Conservation (phyloP, 2,329 filamentous ascomycete species). For the Fusarium lyarnte region DNA sequence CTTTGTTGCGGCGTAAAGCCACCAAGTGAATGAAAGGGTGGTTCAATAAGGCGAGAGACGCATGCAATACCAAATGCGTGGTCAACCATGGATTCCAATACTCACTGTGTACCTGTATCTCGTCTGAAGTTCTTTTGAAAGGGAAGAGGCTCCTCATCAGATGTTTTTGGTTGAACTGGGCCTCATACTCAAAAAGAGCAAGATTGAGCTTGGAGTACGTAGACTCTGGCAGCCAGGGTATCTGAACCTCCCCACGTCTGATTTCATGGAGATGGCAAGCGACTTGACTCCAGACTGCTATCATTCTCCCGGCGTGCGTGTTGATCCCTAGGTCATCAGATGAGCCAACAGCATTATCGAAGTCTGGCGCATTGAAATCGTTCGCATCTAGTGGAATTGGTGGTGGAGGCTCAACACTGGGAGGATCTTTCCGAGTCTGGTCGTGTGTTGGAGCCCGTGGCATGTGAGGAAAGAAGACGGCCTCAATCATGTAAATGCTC, state of each 20-base stretch:
- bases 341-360: background rate
- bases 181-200: slow-evolving; percentile 7
- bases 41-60: slow-evolving; percentile 7
- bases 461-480: background rate
- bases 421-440: background rate
- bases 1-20: background rate
- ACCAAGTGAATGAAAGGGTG: slow-evolving; percentile 11
- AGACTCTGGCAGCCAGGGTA: slow-evolving; percentile 10
- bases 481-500: slow-evolving; percentile 2
- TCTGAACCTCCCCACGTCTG: background rate
- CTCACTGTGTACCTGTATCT: background rate
- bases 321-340: background rate
- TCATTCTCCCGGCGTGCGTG: background rate
- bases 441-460: background rate
- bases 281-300: background rate
- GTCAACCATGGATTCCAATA: slow-evolving; percentile 17
- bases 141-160: slow-evolving; percentile 11
- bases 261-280: slow-evolving; percentile 3
- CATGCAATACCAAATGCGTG: slow-evolving; percentile 4
- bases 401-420: background rate
- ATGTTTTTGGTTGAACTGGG: slow-evolving; percentile 7
- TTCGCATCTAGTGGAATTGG: background rate
- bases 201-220: slow-evolving; percentile 13
- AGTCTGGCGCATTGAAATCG: background rate
- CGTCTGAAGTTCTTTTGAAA: background rate